Evolutionary conservation across 2,329 filamentous ascomycete species (phyloP).

Genomic region (Westerdykella ornata): DNA sequence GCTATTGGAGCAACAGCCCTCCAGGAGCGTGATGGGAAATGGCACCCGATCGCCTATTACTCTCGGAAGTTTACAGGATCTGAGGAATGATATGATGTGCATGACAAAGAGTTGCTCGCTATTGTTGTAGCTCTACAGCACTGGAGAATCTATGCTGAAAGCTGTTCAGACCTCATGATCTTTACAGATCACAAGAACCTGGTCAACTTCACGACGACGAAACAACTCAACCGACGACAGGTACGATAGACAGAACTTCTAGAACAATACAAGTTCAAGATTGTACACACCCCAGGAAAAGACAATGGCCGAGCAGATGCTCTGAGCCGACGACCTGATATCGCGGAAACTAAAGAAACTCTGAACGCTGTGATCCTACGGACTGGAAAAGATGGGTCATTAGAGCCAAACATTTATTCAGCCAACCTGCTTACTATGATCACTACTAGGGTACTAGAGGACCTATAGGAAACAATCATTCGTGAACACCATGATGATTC

Average conservation of each 20-base stretch:
- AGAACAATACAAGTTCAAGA: conserved; percentile 4
- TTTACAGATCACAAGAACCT: conserved; percentile 4
- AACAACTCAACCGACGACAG: conserved; percentile 1
- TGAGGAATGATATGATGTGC: conserved; percentile 1
- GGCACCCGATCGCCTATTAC: conserved; percentile 2
- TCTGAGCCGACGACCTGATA: conserved; percentile 1
- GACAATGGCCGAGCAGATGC: conserved; percentile 1
- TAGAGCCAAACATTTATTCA: neutral
- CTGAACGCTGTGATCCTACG: neutral
- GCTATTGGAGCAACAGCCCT: neutral
- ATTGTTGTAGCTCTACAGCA: conserved; percentile 2
- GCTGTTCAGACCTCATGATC: neutral
- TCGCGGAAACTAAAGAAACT: neutral
- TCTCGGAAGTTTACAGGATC: neutral
- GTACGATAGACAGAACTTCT: conserved; percentile 1
- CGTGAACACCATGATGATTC: neutral
- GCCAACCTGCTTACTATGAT: neutral
- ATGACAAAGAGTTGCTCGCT: conserved; percentile 4
- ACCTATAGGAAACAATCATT: conserved; percentile 1
- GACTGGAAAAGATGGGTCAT: neutral
- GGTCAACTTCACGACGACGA: conserved; percentile 1
- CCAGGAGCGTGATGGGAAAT: neutral
- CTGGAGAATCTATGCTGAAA: conserved; percentile 1
- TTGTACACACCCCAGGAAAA: conserved; percentile 1
- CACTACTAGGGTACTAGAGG: conserved; percentile 2